Conservation (phyloP, 2,329 filamentous ascomycete species). For the Aureobasidium namibiae region DNA sequence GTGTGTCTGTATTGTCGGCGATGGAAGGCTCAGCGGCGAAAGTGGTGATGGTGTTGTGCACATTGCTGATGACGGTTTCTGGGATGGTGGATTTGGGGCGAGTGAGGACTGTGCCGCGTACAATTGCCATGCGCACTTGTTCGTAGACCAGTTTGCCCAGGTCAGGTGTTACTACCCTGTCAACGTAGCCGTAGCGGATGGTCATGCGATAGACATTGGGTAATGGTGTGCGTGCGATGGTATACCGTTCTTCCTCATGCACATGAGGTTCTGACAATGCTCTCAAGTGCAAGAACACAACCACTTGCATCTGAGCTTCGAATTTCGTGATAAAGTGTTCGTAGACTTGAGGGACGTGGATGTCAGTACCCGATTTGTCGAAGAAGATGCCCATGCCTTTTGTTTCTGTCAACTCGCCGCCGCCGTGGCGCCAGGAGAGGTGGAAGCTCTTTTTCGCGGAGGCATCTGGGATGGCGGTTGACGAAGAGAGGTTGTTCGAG, state of each 20-base stretch:
- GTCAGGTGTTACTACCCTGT: constrained; percentile 20
- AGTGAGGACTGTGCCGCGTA: constrained; percentile 1
- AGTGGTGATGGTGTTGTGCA: background rate
- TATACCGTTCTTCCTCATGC: constrained; percentile 17
- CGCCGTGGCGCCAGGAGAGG: constrained; percentile 34
- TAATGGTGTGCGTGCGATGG: constrained; percentile 17
- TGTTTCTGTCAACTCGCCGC: constrained; percentile 32
- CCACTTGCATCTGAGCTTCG: constrained; percentile 18
- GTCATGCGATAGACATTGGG: constrained; percentile 20
- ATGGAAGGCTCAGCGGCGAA: background rate
- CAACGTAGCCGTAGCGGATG: constrained; percentile 20
- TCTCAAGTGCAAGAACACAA: constrained; percentile 21
- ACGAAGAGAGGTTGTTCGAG: constrained; percentile 21
- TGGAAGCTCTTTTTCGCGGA: constrained; percentile 18
- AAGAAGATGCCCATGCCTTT: constrained; percentile 64
- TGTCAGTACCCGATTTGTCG: constrained; percentile 62
- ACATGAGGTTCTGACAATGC: constrained; percentile 19
- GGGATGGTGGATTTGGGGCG: background rate
- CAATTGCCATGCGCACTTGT: constrained; percentile 18
- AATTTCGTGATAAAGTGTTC: constrained; percentile 21
- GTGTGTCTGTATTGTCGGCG: background rate
- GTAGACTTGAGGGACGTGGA: constrained; percentile 39
- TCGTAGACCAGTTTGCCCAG: constrained; percentile 19
- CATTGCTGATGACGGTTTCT: background rate
- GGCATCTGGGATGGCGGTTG: constrained; percentile 12